Conservation (phyloP, 139 green algal genomes). For the Parachlorella kessleri region DNA sequence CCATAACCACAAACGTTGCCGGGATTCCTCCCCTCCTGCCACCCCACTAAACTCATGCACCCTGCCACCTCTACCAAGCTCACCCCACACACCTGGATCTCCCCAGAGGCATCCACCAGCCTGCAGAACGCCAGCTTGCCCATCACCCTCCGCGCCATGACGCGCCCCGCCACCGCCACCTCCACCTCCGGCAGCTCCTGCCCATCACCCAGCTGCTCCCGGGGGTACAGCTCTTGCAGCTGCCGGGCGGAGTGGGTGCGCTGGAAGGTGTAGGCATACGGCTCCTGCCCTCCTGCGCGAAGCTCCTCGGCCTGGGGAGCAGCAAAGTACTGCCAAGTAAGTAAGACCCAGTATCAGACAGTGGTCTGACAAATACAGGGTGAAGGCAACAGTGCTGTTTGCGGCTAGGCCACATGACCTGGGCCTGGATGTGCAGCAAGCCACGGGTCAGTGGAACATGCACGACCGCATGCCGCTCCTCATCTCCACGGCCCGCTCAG, state of each 20-base stretch:
- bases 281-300: slow-evolving; percentile 68
- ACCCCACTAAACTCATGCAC: no score
- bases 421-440: no score
- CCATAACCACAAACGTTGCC: no score
- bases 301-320: slow-evolving; percentile 55
- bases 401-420: no score
- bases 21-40: no score
- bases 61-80: no score
- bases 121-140: slow-evolving; percentile 97
- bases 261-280: slow-evolving; percentile 93
- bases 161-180: slow-evolving; percentile 86
- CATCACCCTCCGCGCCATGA: slow-evolving; percentile 91
- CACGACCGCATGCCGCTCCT: neutral
- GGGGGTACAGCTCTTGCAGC: slow-evolving; percentile 80
- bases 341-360: no score
- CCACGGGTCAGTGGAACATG: neutral
- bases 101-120: slow-evolving; percentile 84
- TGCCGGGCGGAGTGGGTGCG: slow-evolving; percentile 81
- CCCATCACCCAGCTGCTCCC: slow-evolving; percentile 61
- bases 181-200: slow-evolving; percentile 43
- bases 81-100: slow-evolving; percentile 85
- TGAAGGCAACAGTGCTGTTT: no score
- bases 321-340: no score
- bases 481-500: no score
- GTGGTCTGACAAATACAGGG: no score